Evolutionary conservation across 805 yeast species (phyloP).

Genomic region (Candida easanensis): DNA sequence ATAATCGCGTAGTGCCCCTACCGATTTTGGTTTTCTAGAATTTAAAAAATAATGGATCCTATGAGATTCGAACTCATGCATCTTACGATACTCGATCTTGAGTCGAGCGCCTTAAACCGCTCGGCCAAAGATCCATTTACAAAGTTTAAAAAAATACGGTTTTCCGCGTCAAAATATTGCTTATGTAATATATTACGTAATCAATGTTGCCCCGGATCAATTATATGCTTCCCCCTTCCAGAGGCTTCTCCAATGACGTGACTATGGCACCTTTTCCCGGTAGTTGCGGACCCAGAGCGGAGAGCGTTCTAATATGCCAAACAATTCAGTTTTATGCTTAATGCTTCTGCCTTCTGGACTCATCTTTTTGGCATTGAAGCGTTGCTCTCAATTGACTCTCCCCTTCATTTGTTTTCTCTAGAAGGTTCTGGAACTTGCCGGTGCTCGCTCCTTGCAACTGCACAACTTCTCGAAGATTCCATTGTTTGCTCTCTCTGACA

Average conservation of each 20-base stretch:
- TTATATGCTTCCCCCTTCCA: too few relatives aligned
- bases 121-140: slow-evolving; percentile 23
- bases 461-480: not conserved
- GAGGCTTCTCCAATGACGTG: not conserved
- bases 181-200: not conserved
- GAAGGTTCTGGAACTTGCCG: not conserved
- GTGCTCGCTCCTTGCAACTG: not conserved
- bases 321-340: not conserved
- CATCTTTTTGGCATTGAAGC: not conserved
- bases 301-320: not conserved
- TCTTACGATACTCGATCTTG: slow-evolving; percentile 24
- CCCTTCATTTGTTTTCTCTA: not conserved
- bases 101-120: slow-evolving; percentile 26
- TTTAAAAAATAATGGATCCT: slow-evolving; percentile 23
- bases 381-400: not conserved
- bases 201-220: too few relatives aligned
- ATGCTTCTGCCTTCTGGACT: too few relatives aligned
- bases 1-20: not conserved
- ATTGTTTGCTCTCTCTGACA: not conserved
- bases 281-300: not conserved
- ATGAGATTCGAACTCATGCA: slow-evolving; percentile 25
- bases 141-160: not conserved
- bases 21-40: not conserved
- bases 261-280: not conserved
- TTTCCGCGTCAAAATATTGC: not conserved